Percentiles rank a stretch among this genome's conserved stretches.
Evolutionary conservation across 371 early-diverging fungal genomes (phyloP).

Genomic region (Parasitella parasitica): DNA sequence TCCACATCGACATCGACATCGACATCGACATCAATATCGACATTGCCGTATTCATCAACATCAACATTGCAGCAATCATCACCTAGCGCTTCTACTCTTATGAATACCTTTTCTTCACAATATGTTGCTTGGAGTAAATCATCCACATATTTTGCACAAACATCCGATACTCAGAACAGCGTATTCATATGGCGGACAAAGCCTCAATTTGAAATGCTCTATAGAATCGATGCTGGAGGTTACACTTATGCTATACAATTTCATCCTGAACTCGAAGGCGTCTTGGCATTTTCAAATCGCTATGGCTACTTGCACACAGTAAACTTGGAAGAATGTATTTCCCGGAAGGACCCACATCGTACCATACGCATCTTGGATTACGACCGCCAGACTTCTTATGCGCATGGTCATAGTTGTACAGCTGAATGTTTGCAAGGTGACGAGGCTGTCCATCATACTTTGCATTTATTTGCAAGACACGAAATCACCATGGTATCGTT

Average conservation of each 20-base stretch:
- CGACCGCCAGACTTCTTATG: slow-evolving; percentile 1
- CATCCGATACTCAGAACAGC: slow-evolving; percentile 49
- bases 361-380: neutral
- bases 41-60: neutral
- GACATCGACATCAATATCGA: neutral
- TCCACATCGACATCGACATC: neutral
- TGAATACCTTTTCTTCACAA: slow-evolving; percentile 40
- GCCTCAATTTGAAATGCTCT: slow-evolving; percentile 34
- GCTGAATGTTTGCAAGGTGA: neutral
- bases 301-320: slow-evolving; percentile 64
- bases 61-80: neutral
- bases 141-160: slow-evolving; percentile 57
- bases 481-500: slow-evolving; percentile 63
- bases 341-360: neutral
- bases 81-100: neutral
- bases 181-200: slow-evolving; percentile 55
- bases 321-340: slow-evolving; percentile 34
- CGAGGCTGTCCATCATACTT: slow-evolving; percentile 14
- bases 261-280: slow-evolving; percentile 54
- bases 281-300: slow-evolving; percentile 57
- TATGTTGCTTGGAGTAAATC: slow-evolving; percentile 59
- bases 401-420: neutral
- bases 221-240: slow-evolving; percentile 53
- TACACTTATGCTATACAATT: slow-evolving; percentile 53
- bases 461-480: slow-evolving; percentile 31